These are phyloP conservation scores for Usnea hakonensis DNA, from an alignment of 495 filamentous ascomycete species.

Conservation along the genomic window DNA sequence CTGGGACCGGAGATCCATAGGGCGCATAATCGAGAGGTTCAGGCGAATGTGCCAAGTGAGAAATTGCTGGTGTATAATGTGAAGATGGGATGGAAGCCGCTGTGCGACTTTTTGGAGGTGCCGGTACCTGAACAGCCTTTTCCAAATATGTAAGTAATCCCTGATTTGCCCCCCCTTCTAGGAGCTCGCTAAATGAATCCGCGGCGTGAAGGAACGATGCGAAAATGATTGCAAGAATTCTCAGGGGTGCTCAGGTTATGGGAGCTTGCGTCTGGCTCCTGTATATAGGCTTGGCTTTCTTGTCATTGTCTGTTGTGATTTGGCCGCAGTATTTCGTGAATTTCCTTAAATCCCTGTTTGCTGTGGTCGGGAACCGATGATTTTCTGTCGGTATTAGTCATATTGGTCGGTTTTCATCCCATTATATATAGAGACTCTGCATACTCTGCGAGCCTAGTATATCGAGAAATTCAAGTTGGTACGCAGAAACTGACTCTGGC, in stretches of 20 bases:
- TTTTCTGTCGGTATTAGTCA: too few species aligned
- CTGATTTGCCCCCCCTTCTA: not conserved
- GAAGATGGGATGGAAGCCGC: not conserved
- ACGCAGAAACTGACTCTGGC: too few species aligned
- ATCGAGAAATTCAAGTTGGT: too few species aligned
- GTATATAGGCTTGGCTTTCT: not conserved
- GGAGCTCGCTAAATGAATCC: not conserved
- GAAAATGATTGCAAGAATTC: not conserved
- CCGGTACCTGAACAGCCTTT: not conserved
- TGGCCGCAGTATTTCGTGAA: not conserved
- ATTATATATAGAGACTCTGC: too few species aligned
- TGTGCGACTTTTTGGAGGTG: not conserved
- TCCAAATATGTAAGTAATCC: not conserved
- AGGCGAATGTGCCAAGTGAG: not conserved
- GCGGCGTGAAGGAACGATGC: not conserved
- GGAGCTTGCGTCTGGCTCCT: not conserved
- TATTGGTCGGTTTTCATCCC: too few species aligned
- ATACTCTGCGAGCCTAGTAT: too few species aligned
- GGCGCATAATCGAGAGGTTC: not conserved
- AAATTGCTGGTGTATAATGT: not conserved
- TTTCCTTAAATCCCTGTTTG: too few species aligned
- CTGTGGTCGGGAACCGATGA: too few species aligned
- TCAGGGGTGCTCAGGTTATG: not conserved
- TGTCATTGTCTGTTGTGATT: not conserved
- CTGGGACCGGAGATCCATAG: not conserved